A percentile compares a stretch with the other conserved stretches of the same genome.
Conservation (phyloP, 1,139 yeast genomes). For the Saccharomycopsis hybrid region DNA sequence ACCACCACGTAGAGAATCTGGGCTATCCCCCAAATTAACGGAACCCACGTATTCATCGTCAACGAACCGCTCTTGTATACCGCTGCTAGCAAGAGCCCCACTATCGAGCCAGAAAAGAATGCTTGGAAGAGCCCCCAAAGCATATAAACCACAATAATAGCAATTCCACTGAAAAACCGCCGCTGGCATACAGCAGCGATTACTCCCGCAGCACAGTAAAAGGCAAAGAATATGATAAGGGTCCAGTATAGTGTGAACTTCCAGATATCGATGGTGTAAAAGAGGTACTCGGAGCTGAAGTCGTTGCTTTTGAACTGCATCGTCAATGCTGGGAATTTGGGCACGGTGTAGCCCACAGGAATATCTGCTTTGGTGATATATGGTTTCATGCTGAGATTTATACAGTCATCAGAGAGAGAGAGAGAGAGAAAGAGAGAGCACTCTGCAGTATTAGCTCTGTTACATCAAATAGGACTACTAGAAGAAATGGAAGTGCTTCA, state of each 20-base stretch:
- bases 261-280: constrained; percentile 75
- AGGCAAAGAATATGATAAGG: constrained; percentile 54
- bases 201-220: constrained; percentile 60
- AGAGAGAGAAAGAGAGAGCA: too few relatives aligned
- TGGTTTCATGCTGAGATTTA: constrained; percentile 23
- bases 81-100: constrained; percentile 52
- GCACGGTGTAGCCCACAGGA: constrained; percentile 78
- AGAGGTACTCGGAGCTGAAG: constrained; percentile 54
- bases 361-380: constrained; percentile 37
- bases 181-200: constrained; percentile 53
- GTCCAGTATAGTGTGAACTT: constrained; percentile 78
- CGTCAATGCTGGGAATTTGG: constrained; percentile 72
- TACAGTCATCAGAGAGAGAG: background rate
- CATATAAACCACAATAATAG: constrained; percentile 42
- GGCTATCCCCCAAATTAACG: constrained; percentile 17
- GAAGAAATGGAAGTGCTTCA: too few relatives aligned
- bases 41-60: constrained; percentile 21
- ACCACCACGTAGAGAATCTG: constrained; percentile 19
- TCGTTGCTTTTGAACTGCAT: constrained; percentile 51
- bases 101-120: constrained; percentile 61
- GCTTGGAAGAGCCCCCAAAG: constrained; percentile 59
- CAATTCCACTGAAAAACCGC: constrained; percentile 33
- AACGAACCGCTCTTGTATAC: constrained; percentile 15
- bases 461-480: too few relatives aligned
- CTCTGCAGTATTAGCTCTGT: too few relatives aligned